Evolutionary conservation across 225 moss, liverwort and hornwort genomes (phyloP).

Genomic region (Polytrichum commune): DNA sequence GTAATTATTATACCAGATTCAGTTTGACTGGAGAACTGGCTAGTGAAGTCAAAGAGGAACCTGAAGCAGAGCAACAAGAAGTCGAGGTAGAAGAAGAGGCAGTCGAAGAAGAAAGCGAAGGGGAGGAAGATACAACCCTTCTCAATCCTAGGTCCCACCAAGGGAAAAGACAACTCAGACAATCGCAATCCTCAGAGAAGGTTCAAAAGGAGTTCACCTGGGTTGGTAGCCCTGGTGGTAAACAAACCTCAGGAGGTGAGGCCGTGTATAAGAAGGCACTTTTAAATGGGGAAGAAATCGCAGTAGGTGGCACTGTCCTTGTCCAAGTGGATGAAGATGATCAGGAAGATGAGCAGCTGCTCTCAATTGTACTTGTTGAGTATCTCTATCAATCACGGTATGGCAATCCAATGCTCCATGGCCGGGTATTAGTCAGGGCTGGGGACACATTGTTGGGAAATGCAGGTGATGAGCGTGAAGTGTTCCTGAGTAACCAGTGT

Average conservation of each 20-base stretch:
- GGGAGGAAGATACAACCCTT: constrained; percentile 52
- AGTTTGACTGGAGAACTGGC: constrained; percentile 24
- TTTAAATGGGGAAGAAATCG: constrained; percentile 27
- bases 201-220: constrained; percentile 22
- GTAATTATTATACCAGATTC: constrained; percentile 53
- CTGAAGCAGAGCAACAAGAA: constrained; percentile 32
- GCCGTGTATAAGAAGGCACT: constrained; percentile 38
- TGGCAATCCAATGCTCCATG: constrained; percentile 79
- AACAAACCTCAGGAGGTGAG: constrained; percentile 13
- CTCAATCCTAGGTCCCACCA: constrained; percentile 36
- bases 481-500: constrained; percentile 73
- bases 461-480: constrained; percentile 72
- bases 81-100: constrained; percentile 45
- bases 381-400: constrained; percentile 66
- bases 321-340: constrained; percentile 49
- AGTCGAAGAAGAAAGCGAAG: constrained; percentile 54
- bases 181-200: constrained; percentile 28
- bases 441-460: constrained; percentile 77
- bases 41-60: constrained; percentile 25
- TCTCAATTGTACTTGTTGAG: constrained; percentile 67
- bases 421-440: constrained; percentile 64
- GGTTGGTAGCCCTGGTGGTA: constrained; percentile 17
- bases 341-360: constrained; percentile 31
- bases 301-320: constrained; percentile 62
- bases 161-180: constrained; percentile 36